Evolutionary conservation across 805 yeast species (phyloP).

Genomic region (Sugiyamaella boreocaroliniensis): DNA sequence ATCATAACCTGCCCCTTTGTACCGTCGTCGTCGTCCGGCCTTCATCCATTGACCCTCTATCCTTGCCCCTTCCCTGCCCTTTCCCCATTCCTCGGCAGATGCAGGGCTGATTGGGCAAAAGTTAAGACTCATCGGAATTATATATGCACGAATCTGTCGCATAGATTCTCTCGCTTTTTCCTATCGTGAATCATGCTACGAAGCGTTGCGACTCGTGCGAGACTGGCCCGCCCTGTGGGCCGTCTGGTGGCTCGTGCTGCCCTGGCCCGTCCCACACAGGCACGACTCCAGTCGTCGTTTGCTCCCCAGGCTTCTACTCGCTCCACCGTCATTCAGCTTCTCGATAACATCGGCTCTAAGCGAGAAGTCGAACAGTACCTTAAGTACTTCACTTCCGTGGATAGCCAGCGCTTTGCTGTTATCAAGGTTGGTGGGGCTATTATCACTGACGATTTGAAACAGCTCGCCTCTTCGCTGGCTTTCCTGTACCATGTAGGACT

Average conservation of each 20-base stretch:
- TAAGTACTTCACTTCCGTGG: conserved; percentile 90
- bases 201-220: neutral
- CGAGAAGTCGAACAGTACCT: conserved; percentile 97
- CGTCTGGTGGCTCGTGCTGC: neutral
- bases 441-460: conserved; percentile 88
- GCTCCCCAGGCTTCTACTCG: conserved; percentile 47
- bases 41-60: neutral
- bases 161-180: neutral
- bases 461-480: conserved; percentile 91
- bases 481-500: conserved; percentile 95
- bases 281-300: neutral
- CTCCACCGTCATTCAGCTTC: conserved; percentile 89
- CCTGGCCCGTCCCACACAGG: neutral
- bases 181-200: conserved; percentile 2
- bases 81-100: neutral
- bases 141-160: neutral
- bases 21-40: neutral
- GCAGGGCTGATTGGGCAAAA: neutral
- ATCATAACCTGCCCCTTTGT: too few species aligned
- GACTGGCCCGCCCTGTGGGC: neutral
- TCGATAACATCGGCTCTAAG: conserved; percentile 94
- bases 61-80: neutral
- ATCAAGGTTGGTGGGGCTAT: conserved; percentile 99
- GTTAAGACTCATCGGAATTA: conserved; percentile 1
- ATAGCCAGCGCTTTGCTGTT: conserved; percentile 86